Evolutionary conservation across 2,329 filamentous ascomycete species (phyloP).

Genomic region (Pseudogymnoascus sp.): DNA sequence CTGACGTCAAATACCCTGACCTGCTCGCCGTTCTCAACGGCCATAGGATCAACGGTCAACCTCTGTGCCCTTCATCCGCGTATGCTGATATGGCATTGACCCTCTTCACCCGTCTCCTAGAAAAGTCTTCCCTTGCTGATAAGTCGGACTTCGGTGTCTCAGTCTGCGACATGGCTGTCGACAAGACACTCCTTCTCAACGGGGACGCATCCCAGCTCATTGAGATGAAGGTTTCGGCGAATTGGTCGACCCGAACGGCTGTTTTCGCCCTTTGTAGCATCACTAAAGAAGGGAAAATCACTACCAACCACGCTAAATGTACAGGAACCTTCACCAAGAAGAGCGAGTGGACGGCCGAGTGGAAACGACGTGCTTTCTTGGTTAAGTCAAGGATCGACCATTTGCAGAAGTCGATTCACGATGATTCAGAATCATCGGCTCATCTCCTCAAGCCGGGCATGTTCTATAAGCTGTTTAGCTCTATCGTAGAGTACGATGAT

Average conservation of each 20-base stretch:
- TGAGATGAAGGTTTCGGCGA: constrained; percentile 43
- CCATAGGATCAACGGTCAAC: constrained; percentile 50
- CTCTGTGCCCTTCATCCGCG: constrained; percentile 40
- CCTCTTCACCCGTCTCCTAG: constrained; percentile 46
- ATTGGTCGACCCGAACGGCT: constrained; percentile 36
- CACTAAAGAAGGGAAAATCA: constrained; percentile 40
- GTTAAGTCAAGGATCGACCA: constrained; percentile 12
- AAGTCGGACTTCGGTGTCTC: constrained; percentile 34
- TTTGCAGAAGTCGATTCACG: not conserved
- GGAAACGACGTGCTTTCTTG: constrained; percentile 12
- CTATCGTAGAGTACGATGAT: constrained; percentile 23
- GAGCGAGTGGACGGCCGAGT: constrained; percentile 9
- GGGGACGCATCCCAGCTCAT: constrained; percentile 37
- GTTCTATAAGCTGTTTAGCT: constrained; percentile 26
- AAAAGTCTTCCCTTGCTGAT: constrained; percentile 30
- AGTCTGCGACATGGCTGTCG: constrained; percentile 41
- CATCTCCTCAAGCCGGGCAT: constrained; percentile 46
- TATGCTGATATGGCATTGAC: constrained; percentile 57
- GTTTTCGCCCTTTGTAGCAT: constrained; percentile 41
- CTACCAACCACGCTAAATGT: constrained; percentile 41
- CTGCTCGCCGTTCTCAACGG: constrained; percentile 46
- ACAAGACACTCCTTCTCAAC: constrained; percentile 43
- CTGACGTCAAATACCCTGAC: constrained; percentile 45
- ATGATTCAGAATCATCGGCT: constrained; percentile 26
- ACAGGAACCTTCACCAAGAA: constrained; percentile 14